Evolutionary conservation across 352 stramenopile species (phyloP).

Genomic region (Phytophthora citrophthora): DNA sequence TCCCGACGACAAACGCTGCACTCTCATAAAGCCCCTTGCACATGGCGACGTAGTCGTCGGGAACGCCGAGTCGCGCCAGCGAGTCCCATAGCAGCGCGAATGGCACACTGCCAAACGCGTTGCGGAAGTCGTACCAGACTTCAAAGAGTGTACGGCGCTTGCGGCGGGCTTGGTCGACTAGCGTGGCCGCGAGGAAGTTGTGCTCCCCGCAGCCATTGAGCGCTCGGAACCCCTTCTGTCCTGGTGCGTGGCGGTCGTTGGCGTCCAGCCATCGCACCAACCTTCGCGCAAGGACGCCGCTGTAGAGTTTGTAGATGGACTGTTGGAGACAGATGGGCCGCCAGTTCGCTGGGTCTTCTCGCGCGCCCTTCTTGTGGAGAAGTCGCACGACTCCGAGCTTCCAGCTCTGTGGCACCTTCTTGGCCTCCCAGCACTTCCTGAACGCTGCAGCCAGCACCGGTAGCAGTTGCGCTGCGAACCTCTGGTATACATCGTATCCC

Average conservation of each 20-base stretch:
- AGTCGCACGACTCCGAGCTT: slow-evolving; percentile 28
- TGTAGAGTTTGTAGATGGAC: slow-evolving; percentile 46
- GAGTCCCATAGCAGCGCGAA: slow-evolving; percentile 20
- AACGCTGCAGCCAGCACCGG: slow-evolving; percentile 14
- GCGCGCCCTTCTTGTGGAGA: slow-evolving; percentile 34
- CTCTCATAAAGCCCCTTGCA: slow-evolving; percentile 8
- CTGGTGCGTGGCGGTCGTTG: slow-evolving; percentile 15
- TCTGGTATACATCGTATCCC: slow-evolving; percentile 25
- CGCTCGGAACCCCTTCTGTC: slow-evolving; percentile 35
- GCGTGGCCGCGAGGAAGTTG: slow-evolving; percentile 29
- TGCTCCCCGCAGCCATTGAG: slow-evolving; percentile 39
- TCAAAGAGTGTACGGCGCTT: slow-evolving; percentile 8
- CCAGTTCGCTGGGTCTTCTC: slow-evolving; percentile 20
- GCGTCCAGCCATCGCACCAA: slow-evolving; percentile 22
- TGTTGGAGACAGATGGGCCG: slow-evolving; percentile 42
- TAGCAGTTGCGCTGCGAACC: slow-evolving; percentile 18
- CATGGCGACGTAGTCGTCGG: not conserved
- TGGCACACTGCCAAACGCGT: slow-evolving; percentile 33
- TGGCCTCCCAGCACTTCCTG: slow-evolving; percentile 23
- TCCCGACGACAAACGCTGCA: slow-evolving; percentile 21
- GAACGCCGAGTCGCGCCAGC: slow-evolving; percentile 17
- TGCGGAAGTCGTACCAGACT: slow-evolving; percentile 36
- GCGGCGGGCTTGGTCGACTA: slow-evolving; percentile 29
- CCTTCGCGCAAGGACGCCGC: slow-evolving; percentile 3
- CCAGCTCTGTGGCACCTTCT: slow-evolving; percentile 22